These are phyloP conservation scores for Grigorovia humatica DNA, from an alignment of 805 yeast species.

Conservation along the genomic window DNA sequence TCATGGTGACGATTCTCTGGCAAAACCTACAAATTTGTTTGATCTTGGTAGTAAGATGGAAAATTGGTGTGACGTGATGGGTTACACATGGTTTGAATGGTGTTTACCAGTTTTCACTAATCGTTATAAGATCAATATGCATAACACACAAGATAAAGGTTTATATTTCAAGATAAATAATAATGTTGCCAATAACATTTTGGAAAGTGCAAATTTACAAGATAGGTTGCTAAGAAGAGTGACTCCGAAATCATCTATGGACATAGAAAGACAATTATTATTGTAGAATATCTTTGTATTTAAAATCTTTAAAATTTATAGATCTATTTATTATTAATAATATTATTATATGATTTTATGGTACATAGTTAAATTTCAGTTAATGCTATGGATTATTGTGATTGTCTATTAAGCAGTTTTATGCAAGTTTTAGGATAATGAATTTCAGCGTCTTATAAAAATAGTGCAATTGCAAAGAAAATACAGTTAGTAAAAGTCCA, in stretches of 20 bases:
- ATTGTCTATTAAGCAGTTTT: background rate
- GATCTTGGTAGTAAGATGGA: conserved; percentile 49
- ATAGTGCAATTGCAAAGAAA: conserved; percentile 6
- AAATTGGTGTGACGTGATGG: conserved; percentile 73
- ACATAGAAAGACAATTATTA: conserved; percentile 3
- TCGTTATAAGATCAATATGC: conserved; percentile 4
- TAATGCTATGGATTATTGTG: background rate
- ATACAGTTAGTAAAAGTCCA: conserved; percentile 9
- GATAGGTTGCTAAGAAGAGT: conserved; percentile 23
- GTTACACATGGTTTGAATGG: conserved; percentile 57
- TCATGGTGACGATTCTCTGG: conserved; percentile 23
- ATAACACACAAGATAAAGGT: conserved; percentile 32
- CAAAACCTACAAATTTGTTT: conserved; percentile 51
- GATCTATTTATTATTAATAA: background rate
- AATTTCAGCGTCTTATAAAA: background rate
- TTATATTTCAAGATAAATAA: conserved; percentile 33
- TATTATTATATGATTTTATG: background rate
- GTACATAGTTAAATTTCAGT: background rate
- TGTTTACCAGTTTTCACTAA: conserved; percentile 43
- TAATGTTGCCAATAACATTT: conserved; percentile 33
- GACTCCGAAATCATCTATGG: conserved; percentile 24
- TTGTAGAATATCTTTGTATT: background rate
- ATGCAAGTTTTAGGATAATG: background rate
- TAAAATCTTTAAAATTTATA: background rate
- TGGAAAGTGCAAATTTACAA: conserved; percentile 26